A percentile compares a stretch with the other conserved stretches of the same genome.
Conservation (phyloP, 139 green algal species). For the Penium margaritaceum region DNA sequence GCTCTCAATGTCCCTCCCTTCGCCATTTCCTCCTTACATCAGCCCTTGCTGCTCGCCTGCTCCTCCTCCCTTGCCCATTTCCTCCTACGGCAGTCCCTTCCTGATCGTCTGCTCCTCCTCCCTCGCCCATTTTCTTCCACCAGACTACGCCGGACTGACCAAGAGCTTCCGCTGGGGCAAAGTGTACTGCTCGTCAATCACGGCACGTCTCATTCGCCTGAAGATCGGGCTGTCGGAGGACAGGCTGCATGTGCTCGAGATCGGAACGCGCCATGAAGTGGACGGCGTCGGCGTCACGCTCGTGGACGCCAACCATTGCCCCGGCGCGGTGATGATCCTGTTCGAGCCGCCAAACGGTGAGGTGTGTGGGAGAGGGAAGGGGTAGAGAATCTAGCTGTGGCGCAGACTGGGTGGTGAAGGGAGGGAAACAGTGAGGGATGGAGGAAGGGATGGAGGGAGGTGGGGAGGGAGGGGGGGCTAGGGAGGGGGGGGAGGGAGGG, state of each 20-base stretch:
- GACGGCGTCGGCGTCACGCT: conserved; percentile 67
- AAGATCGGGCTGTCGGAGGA: conserved; percentile 24
- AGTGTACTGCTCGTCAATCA: conserved; percentile 46
- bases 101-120: neutral
- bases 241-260: conserved; percentile 11
- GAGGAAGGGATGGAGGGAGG: no score
- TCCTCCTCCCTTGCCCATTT: neutral
- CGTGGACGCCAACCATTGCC: conserved; percentile 89
- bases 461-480: no score
- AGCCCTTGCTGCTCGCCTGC: neutral
- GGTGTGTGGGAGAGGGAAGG: conserved; percentile 19
- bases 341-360: conserved; percentile 36
- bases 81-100: neutral
- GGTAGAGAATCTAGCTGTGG: no score
- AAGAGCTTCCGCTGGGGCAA: conserved; percentile 25
- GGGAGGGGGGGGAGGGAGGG: no score
- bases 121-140: neutral
- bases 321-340: conserved; percentile 57
- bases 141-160: conserved; percentile 51
- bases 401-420: no score
- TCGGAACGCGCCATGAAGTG: conserved; percentile 3
- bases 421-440: no score
- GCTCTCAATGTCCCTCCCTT: no score
- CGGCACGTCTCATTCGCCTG: conserved; percentile 38
- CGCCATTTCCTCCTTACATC: neutral